These are phyloP conservation scores for Tetrapisispora fleetii DNA, from an alignment of 805 yeast species.

Conservation along the genomic window DNA sequence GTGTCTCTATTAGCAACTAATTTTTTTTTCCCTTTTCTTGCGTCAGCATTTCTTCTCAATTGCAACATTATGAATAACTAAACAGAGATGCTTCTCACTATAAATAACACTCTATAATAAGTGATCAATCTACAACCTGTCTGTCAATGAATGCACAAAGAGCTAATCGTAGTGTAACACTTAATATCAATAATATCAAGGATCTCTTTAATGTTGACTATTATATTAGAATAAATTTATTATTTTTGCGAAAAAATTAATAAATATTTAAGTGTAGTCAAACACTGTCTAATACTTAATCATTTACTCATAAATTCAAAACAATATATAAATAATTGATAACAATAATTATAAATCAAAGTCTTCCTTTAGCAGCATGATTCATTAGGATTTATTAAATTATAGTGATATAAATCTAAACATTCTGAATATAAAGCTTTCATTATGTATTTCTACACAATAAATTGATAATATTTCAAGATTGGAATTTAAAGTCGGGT, in stretches of 20 bases:
- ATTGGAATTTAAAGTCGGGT: not conserved
- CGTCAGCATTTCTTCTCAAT: slow-evolving; percentile 21
- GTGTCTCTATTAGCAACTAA: slow-evolving; percentile 16
- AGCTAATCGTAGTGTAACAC: not conserved
- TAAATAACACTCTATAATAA: not conserved
- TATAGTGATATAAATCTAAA: not conserved
- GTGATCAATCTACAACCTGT: not conserved
- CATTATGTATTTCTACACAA: not conserved
- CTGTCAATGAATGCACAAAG: too few species aligned
- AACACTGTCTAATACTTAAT: too few species aligned
- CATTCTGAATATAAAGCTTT: too few species aligned
- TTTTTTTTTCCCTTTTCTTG: slow-evolving; percentile 16
- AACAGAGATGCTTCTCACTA: not conserved
- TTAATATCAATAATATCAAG: too few species aligned
- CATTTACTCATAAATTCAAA: too few species aligned
- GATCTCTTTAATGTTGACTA: too few species aligned
- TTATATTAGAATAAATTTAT: too few species aligned
- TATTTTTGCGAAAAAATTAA: too few species aligned
- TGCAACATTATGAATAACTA: slow-evolving; percentile 11
- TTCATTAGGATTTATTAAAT: not conserved
- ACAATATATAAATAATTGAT: too few species aligned
- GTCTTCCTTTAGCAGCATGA: not conserved
- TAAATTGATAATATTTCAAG: too few species aligned
- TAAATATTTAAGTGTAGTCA: too few species aligned
- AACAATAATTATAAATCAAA: too few species aligned